Evolutionary conservation across 208 protist genomes (phyloP).

Genomic region (Giardia muris): DNA sequence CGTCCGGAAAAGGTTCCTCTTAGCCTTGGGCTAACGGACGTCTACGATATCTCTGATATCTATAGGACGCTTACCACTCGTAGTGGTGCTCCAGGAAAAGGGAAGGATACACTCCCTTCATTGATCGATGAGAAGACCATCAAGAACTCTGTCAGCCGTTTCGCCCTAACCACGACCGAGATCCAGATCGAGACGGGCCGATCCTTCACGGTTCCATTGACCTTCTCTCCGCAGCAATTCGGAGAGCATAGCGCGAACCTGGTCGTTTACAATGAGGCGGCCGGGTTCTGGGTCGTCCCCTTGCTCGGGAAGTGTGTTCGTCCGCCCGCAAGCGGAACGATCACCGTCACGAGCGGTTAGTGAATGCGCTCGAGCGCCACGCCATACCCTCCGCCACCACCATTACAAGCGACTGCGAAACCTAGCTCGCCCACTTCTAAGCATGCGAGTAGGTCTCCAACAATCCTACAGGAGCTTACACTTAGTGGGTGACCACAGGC

Average conservation of each 20-base stretch:
- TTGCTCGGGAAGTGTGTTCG: conserved; percentile 18
- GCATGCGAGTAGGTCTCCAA: not conserved
- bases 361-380: not conserved
- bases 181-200: not conserved
- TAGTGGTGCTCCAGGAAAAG: not conserved
- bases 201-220: not conserved
- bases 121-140: conserved; percentile 11
- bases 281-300: conserved; percentile 24
- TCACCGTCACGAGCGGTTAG: not conserved
- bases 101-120: not conserved
- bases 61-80: not conserved
- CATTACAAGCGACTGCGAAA: not conserved
- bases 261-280: not conserved
- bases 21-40: not conserved
- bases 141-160: not conserved
- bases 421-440: not conserved
- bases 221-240: not conserved
- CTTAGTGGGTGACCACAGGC: not conserved
- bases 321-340: not conserved
- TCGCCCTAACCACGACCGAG: not conserved
- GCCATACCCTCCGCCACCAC: not conserved
- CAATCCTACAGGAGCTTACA: not conserved
- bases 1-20: not conserved
- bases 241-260: not conserved
- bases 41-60: not conserved